Evolutionary conservation across 192 early-diverging fungal species (phyloP), one percentile per base, ranked within the genome.

Genomic region (Backusella parvicylindrica): DNA sequence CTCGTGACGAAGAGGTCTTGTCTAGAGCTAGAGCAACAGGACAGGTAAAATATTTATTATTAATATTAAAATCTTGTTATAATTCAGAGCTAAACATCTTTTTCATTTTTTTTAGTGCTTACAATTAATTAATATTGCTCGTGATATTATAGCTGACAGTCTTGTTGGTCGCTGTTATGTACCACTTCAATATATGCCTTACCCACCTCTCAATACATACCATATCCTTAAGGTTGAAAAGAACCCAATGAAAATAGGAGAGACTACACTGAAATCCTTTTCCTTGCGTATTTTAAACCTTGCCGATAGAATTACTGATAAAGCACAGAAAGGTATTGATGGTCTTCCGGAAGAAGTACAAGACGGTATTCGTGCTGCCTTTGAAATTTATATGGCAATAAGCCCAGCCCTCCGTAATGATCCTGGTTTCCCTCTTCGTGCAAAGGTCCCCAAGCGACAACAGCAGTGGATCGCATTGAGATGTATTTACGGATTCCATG

Each of bases 91-190:
- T 28, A 41, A 41, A 33, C 35, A 40, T 40, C 56, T 36, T 30
- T 64, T 70, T 37, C 60, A 23, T 69, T 64, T 56, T 38, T 70
- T 43, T 12, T 37, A 79, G 74, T 77, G 77, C 33, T 63, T 82
- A 18, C 87, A 89, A 76, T 35, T 89, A n/a, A 76, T 89, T 26
- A 89, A 89, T 73, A 86, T 86, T 66, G 78, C 84, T 18, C 72
- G 87, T 26, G 87, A 89, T 75, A 76, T 84, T 12, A 60, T 89
- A 33, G 79, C 84, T 12, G 86, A 83, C 38, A 71, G 76, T 7
- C 31, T 74, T 18, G 68, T 56, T 4, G 77, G 78, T 41, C 73
- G 87, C 1, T 76, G 79, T 35, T 88, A 88, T 76, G 72, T 87
- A 36, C 87, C 87, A 3, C n/a, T 65, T 7, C 50, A 75, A 12